Evolutionary conservation across 2,329 filamentous ascomycete species (phyloP).

Genomic region (Trichoderma sp.): DNA sequence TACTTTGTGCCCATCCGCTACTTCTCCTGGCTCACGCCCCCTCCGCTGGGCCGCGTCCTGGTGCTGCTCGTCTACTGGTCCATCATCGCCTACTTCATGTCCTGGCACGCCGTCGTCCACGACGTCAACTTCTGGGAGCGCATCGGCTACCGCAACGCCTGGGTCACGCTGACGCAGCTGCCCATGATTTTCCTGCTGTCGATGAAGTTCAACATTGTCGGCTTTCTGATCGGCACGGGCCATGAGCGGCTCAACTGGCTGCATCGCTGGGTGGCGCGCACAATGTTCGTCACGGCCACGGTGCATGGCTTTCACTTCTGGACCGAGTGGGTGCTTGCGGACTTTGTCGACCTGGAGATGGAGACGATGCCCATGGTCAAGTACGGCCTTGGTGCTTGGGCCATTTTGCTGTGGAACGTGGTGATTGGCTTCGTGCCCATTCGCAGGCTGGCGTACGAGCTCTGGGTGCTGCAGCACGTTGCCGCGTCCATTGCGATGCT

Average conservation of each 20-base stretch:
- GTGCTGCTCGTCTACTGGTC: slow-evolving; percentile 62
- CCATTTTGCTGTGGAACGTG: slow-evolving; percentile 66
- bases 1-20: slow-evolving; percentile 51
- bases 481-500: slow-evolving; percentile 64
- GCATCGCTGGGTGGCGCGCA: slow-evolving; percentile 72
- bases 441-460: slow-evolving; percentile 67
- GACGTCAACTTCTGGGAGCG: slow-evolving; percentile 66
- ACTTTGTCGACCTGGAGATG: slow-evolving; percentile 63
- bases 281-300: slow-evolving; percentile 68
- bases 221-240: slow-evolving; percentile 62
- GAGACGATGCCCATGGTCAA: slow-evolving; percentile 66
- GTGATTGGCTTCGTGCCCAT: slow-evolving; percentile 66
- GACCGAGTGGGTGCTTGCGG: slow-evolving; percentile 62
- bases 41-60: slow-evolving; percentile 59
- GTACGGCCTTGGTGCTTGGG: slow-evolving; percentile 71
- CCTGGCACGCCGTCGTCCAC: slow-evolving; percentile 50
- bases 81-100: slow-evolving; percentile 62
- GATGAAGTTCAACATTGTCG: slow-evolving; percentile 63
- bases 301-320: slow-evolving; percentile 74
- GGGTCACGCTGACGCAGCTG: slow-evolving; percentile 67
- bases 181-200: slow-evolving; percentile 66
- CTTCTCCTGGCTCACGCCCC: slow-evolving; percentile 61
- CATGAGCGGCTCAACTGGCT: slow-evolving; percentile 75
- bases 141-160: slow-evolving; percentile 69
- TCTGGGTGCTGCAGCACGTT: slow-evolving; percentile 72